Percentiles rank a stretch among this genome's conserved stretches.
Conservation (phyloP, 176 grass and related monocot genomes). For the Panicum miliaceum region DNA sequence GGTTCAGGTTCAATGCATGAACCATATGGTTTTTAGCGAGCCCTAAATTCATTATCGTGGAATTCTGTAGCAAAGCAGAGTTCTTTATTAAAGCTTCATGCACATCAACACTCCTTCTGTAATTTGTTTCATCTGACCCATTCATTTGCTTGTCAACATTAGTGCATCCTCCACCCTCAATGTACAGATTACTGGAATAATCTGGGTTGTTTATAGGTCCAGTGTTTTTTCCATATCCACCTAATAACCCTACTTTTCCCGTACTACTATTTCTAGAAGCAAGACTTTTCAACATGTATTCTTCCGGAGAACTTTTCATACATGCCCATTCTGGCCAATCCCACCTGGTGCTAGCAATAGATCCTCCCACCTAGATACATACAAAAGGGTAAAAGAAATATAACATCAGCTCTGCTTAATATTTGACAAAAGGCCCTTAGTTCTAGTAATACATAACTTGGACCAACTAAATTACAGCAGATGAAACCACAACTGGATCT, state of each 20-base stretch:
- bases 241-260: conserved; percentile 38
- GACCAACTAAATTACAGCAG: conserved; percentile 4
- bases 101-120: conserved; percentile 34
- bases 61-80: conserved; percentile 38
- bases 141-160: conserved; percentile 37
- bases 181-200: conserved; percentile 44
- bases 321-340: conserved; percentile 65
- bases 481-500: conserved; percentile 6
- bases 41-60: conserved; percentile 1
- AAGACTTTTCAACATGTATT: conserved; percentile 33
- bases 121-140: conserved; percentile 37
- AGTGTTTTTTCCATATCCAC: conserved; percentile 48
- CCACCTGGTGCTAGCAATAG: conserved; percentile 55
- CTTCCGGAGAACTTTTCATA: conserved; percentile 39
- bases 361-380: conserved; percentile 54
- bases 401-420: conserved; percentile 21
- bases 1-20: conserved; percentile 31
- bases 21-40: conserved; percentile 35
- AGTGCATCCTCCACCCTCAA: conserved; percentile 31
- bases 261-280: conserved; percentile 33
- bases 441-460: conserved; percentile 13
- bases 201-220: conserved; percentile 40
- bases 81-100: conserved; percentile 47
- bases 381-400: neutral
- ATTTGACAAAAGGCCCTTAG: conserved; percentile 21